Base-by-base conservation (phyloP, 2,329 filamentous ascomycete species). In the Cercospora sp. region DNA sequence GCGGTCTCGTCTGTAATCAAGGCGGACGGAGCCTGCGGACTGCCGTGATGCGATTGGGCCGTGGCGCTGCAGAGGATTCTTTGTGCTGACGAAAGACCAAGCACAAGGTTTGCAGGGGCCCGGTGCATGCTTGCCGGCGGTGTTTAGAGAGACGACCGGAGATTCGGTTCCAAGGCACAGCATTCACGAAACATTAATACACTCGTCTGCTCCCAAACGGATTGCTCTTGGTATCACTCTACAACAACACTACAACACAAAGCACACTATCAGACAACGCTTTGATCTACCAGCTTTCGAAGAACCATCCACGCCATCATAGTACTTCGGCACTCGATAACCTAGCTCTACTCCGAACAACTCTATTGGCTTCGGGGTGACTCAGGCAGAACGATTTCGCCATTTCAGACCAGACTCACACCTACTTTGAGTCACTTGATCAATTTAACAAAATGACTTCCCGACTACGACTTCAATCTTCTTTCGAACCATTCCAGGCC, bases 391-490 rank as follows among this genome's bases (percentile, higher is more conserved):
- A 69, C 66, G 64, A 67, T 69, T 69, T 66, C 68, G 70, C 70
- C 70, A 70, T 70, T 53, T 45, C 24, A 53, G 30, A 67, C 65
- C 67, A 67, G 64, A 72, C 60, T 69, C 67, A 69, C 63, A 64
- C 43, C 66, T 64, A 65, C 60, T 63, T 69, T 72, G 70, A 72
- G 45, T 72, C 70, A 70, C 70, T 61, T 30, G 26, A 65, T 55
- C 40, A 24, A 64, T 69, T 70, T 69, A 73, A 69, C 66, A 78
- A 70, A 64, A 85, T 84, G 82, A 80, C 83, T 81, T 84, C 83
- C 73, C 81, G 81, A 72, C 82, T 85, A 72, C 78, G 83, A 73
- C 77, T 81, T 61, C 82, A 85, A 79, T 78, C 79, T 60, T 73
- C 77, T 69, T 82, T 84, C 72, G 82, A 83, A 75, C 82, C 82